These are phyloP conservation scores for Pseudotsuga menziesii DNA, from an alignment of 75 land plant genomes.

Conservation along the genomic window DNA sequence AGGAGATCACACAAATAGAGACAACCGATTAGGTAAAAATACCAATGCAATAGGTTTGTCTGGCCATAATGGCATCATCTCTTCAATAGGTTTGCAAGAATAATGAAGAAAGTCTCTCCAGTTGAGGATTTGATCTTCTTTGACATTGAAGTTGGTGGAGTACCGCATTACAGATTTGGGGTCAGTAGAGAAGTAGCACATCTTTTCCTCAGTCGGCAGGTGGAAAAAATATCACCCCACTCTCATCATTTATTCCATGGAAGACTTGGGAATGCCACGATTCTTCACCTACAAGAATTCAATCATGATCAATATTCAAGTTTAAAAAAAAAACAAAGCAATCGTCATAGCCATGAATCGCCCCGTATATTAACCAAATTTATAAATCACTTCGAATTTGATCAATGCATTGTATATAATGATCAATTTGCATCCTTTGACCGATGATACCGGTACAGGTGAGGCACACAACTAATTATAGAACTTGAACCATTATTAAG, in stretches of 20 bases:
- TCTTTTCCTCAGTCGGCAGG: conserved; percentile 73
- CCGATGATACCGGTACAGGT: too few species aligned
- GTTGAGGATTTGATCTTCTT: conserved; percentile 69
- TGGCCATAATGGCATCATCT: conserved; percentile 50
- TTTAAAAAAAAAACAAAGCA: too few species aligned
- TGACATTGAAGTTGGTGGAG: conserved; percentile 70
- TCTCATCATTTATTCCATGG: conserved; percentile 26
- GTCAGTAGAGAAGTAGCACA: conserved; percentile 56
- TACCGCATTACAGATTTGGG: conserved; percentile 63
- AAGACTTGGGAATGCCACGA: conserved; percentile 38
- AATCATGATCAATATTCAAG: too few species aligned
- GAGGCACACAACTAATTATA: too few species aligned
- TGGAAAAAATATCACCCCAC: conserved; percentile 54
- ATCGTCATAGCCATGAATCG: too few species aligned
- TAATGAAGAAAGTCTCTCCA: conserved; percentile 92
- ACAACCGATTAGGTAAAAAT: neutral
- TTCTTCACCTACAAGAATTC: conserved; percentile 56
- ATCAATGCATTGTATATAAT: too few species aligned
- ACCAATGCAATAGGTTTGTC: conserved; percentile 64
- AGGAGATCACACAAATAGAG: too few species aligned
- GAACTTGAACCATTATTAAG: too few species aligned
- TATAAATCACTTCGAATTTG: too few species aligned
- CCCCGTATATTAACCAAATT: too few species aligned
- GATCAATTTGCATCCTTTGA: too few species aligned
- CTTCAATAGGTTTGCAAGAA: conserved; percentile 58